Evolutionary conservation across 1,139 yeast species (phyloP).

Genomic region (Geotrichum aggregatum): DNA sequence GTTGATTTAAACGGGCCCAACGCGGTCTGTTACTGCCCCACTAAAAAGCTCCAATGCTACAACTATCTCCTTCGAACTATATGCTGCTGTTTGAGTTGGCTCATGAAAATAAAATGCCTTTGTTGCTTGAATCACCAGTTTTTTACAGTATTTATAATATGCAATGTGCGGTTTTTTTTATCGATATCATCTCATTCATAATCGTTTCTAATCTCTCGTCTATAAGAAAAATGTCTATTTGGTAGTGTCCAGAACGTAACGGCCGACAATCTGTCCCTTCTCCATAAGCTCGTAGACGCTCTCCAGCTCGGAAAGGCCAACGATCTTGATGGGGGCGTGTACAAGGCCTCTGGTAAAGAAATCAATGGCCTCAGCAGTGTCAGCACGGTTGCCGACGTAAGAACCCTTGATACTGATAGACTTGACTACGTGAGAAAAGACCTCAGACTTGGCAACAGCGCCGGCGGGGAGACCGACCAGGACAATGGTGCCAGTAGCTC

Average conservation of each 20-base stretch:
- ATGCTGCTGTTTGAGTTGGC: no score
- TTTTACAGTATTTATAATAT: neutral
- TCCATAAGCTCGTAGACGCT: constrained; percentile 56
- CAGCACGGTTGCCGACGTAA: constrained; percentile 66
- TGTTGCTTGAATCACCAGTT: constrained; percentile 3
- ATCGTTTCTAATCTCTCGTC: no score
- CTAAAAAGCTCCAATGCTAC: no score
- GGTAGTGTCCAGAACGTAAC: constrained; percentile 53
- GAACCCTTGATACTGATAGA: constrained; percentile 57
- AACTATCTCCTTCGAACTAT: no score
- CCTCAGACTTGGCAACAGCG: constrained; percentile 53
- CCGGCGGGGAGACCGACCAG: constrained; percentile 67
- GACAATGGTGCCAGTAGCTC: constrained; percentile 63
- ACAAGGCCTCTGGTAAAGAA: constrained; percentile 59
- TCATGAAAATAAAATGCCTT: no score
- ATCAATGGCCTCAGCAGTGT: constrained; percentile 61
- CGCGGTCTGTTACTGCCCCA: no score
- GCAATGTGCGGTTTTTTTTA: neutral
- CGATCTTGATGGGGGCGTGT: constrained; percentile 56
- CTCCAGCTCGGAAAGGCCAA: constrained; percentile 53
- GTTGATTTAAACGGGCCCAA: no score
- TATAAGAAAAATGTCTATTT: neutral
- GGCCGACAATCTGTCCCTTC: constrained; percentile 58
- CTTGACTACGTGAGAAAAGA: constrained; percentile 54
- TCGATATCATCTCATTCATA: neutral